Evolutionary conservation across 805 yeast genomes (phyloP).

Genomic region (Zygosaccharomyces lentus): DNA sequence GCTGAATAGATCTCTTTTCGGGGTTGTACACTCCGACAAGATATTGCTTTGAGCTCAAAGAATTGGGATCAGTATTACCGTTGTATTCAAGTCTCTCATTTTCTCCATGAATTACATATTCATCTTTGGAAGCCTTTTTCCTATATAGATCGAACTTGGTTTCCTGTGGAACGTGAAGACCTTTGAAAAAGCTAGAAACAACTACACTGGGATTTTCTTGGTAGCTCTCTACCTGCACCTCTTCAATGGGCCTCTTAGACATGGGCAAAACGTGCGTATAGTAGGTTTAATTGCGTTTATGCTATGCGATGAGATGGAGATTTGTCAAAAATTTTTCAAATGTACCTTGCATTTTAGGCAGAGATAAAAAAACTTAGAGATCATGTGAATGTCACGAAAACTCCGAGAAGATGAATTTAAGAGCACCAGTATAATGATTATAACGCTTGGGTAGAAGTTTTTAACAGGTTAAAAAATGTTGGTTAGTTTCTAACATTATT

Average conservation of each 20-base stretch:
- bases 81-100: constrained; percentile 66
- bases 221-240: constrained; percentile 35
- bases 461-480: too few relatives aligned
- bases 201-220: constrained; percentile 47
- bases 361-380: too few relatives aligned
- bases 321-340: neutral
- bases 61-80: constrained; percentile 46
- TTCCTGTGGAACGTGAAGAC: constrained; percentile 55
- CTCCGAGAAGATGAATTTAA: too few relatives aligned
- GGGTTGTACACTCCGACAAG: constrained; percentile 78
- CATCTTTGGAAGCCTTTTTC: constrained; percentile 35
- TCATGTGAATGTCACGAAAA: too few relatives aligned
- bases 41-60: constrained; percentile 43
- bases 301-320: constrained; percentile 3
- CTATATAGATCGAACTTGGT: constrained; percentile 62
- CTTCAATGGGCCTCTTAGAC: constrained; percentile 19
- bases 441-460: too few relatives aligned
- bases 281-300: too few relatives aligned
- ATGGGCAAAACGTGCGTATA: constrained; percentile 3
- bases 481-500: too few relatives aligned
- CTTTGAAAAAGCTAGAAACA: constrained; percentile 76
- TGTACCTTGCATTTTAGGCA: neutral
- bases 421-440: too few relatives aligned
- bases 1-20: constrained; percentile 54
- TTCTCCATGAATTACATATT: constrained; percentile 72